A percentile compares a stretch with the other conserved stretches of the same genome.
phyloP scores from a whole-genome alignment of 2,329 filamentous ascomycete genomes.

The Alternaria arbusti region DNA sequence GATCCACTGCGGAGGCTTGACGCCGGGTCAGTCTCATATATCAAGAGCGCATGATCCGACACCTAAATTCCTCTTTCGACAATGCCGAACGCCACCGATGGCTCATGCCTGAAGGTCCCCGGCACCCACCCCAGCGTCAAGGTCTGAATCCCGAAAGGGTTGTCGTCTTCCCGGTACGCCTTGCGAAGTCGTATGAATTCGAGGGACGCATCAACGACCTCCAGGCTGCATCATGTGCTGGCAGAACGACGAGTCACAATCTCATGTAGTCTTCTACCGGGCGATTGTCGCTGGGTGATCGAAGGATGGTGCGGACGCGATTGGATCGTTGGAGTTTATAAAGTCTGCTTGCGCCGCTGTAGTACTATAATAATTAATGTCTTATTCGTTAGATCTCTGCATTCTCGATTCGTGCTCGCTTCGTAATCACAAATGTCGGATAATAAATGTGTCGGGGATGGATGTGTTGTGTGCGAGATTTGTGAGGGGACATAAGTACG shows the following conservation, averaged over 20 bases:
- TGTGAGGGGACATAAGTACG: background rate
- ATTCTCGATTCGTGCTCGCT: background rate
- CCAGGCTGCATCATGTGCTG: background rate
- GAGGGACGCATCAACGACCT: background rate
- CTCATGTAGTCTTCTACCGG: background rate
- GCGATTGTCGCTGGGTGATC: background rate
- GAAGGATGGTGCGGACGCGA: background rate
- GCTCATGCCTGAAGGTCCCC: conserved; percentile 2
- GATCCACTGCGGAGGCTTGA: conserved; percentile 13
- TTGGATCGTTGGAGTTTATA: background rate
- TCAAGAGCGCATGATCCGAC: background rate
- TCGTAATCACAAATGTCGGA: background rate
- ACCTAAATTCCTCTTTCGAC: conserved; percentile 1
- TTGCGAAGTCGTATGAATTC: background rate
- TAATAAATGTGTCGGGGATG: background rate
- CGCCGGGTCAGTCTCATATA: conserved; percentile 12
- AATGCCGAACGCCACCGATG: conserved; percentile 8
- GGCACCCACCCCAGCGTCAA: background rate
- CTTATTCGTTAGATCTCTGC: background rate
- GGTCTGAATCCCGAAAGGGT: background rate
- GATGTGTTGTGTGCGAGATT: background rate
- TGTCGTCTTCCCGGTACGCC: background rate
- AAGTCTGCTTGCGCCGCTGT: background rate
- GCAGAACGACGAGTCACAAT: background rate
- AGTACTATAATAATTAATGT: background rate